These are phyloP conservation scores for Clonostachys chloroleuca DNA, from an alignment of 2,329 filamentous ascomycete species.

Conservation along the genomic window DNA sequence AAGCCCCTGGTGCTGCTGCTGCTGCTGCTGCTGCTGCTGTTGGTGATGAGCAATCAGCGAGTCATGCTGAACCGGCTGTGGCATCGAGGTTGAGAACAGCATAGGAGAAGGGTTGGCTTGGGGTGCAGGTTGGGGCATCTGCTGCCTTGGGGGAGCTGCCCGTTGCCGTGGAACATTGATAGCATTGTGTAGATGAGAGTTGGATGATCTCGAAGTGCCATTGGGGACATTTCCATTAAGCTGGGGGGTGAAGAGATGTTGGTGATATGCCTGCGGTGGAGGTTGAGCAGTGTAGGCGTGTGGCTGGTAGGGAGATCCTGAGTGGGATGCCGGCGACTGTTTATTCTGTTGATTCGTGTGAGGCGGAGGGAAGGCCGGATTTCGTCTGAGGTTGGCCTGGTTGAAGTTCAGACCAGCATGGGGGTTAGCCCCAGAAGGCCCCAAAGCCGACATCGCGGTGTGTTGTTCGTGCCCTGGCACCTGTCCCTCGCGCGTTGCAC, in stretches of 20 bases:
- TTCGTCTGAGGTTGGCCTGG: constrained; percentile 44
- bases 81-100: constrained; percentile 29
- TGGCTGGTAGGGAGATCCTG: constrained; percentile 50
- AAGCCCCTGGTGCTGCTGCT: constrained; percentile 12
- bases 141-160: constrained; percentile 36
- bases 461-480: no score
- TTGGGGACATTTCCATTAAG: constrained; percentile 42
- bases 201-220: constrained; percentile 38
- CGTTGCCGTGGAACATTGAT: constrained; percentile 39
- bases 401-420: constrained; percentile 45
- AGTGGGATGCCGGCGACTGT: constrained; percentile 48
- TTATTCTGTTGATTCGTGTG: constrained; percentile 49
- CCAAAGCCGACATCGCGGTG: constrained; percentile 40
- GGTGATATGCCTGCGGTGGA: constrained; percentile 37
- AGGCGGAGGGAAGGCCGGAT: constrained; percentile 33
- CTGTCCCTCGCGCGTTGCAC: no score
- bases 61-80: constrained; percentile 35
- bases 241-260: constrained; percentile 47
- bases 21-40: constrained; percentile 14
- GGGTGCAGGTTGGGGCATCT: constrained; percentile 35
- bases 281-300: constrained; percentile 50
- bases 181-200: constrained; percentile 39
- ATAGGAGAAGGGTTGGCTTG: constrained; percentile 28
- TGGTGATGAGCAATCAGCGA: constrained; percentile 37
- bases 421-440: constrained; percentile 43